Conservation (phyloP, 768 basidiomycete genomes). For the Austroboletus eburneus region DNA sequence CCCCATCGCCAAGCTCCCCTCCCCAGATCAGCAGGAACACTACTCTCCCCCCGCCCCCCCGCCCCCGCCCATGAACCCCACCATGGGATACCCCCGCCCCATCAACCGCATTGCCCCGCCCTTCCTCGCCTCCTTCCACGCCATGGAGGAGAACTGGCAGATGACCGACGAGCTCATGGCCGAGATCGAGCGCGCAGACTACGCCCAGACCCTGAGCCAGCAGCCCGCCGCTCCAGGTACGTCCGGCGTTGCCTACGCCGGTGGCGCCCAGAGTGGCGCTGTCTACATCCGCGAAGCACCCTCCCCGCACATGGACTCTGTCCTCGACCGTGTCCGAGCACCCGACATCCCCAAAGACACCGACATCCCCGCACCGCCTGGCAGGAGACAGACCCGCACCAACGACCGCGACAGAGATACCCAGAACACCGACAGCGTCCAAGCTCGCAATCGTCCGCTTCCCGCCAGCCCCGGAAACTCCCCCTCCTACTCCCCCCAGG, state of each 20-base stretch:
- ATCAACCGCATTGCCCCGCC: conserved; percentile 52
- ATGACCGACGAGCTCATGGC: conserved; percentile 68
- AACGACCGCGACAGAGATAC: conserved; percentile 41
- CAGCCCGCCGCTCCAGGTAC: conserved; percentile 35
- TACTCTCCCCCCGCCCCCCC: conserved; percentile 43
- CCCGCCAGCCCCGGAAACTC: conserved; percentile 35
- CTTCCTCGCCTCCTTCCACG: conserved; percentile 54
- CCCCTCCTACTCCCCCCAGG: conserved; percentile 41
- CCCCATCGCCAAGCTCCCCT: conserved; percentile 29
- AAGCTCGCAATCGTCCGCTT: conserved; percentile 25
- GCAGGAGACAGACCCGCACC: conserved; percentile 20
- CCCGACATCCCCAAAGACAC: conserved; percentile 55
- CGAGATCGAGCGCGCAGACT: conserved; percentile 69
- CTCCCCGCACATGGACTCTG: conserved; percentile 47
- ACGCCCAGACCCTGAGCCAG: conserved; percentile 52
- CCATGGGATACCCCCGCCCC: conserved; percentile 60
- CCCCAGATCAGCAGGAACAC: conserved; percentile 36
- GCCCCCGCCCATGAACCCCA: conserved; percentile 22
- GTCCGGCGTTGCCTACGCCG: conserved; percentile 44
- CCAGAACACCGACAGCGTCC: conserved; percentile 25
- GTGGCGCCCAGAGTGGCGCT: conserved; percentile 40
- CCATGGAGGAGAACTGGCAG: conserved; percentile 56
- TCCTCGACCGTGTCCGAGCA: conserved; percentile 51
- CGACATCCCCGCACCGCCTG: conserved; percentile 28
- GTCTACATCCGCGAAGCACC: conserved; percentile 34